phyloP scores from a whole-genome alignment of 2,329 filamentous ascomycete species.

The Fonsecaea pedrosoi region DNA sequence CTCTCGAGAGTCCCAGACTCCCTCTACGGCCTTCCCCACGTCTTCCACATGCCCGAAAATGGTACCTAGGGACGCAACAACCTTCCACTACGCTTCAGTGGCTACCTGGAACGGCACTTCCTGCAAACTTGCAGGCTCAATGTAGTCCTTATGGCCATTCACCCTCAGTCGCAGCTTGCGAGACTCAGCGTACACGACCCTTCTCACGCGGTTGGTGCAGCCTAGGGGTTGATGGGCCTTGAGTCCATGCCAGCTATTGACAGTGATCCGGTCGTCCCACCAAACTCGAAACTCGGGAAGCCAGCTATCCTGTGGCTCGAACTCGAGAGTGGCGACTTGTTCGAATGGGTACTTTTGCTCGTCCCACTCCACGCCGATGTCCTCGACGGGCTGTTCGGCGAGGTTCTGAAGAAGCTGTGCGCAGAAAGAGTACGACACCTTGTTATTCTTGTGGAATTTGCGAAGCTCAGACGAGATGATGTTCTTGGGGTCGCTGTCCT shows the following conservation, averaged over 20 bases:
- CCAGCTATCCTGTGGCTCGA: conserved; percentile 35
- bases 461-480: conserved; percentile 33
- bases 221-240: conserved; percentile 33
- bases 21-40: no score
- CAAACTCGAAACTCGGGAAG: conserved; percentile 31
- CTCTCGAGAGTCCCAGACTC: no score
- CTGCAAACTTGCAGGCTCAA: conserved; percentile 32
- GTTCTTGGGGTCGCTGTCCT: conserved; percentile 33
- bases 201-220: conserved; percentile 32
- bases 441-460: conserved; percentile 32
- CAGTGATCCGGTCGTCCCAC: conserved; percentile 35
- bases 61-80: neutral
- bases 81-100: neutral
- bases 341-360: conserved; percentile 92
- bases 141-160: conserved; percentile 32
- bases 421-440: conserved; percentile 36
- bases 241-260: conserved; percentile 35
- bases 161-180: conserved; percentile 32
- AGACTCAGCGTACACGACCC: conserved; percentile 36
- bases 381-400: conserved; percentile 59
- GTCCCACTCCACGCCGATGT: conserved; percentile 96
- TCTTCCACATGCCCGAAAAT: neutral
- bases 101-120: conserved; percentile 28
- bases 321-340: conserved; percentile 58
- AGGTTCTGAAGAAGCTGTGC: conserved; percentile 41